Base-by-base conservation (phyloP, 306 rosid species). In the Castanea mollissima region DNA sequence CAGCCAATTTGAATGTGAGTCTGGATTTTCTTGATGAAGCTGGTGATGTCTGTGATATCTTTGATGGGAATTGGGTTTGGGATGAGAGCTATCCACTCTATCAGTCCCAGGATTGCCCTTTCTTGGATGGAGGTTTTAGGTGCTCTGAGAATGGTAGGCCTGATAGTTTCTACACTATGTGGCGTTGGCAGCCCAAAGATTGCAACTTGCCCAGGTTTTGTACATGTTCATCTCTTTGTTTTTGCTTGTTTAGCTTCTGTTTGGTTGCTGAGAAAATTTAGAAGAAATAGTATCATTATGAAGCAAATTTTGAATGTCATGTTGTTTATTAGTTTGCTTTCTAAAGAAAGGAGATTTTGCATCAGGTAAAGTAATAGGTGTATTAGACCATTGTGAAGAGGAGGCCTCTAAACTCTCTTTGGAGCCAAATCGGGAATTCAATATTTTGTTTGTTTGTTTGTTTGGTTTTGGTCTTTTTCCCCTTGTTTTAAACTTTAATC, bases 61-160 rank as follows among this genome's bases (percentile, higher is more conserved):
- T 90, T 76, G 88, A 90, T 83, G 98, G 98, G 32, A 88, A 81
- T 34, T 94, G 98, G 98, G 94, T 87, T 56, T 90, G 97, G 97
- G 98, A 94, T 85, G 97, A 94, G 76, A 78, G 83, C 38, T 92
- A 94, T 55, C 98, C 98, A 6, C 80, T 94, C 74, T 94, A 94
- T 64, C 76, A 83, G 76, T 89, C 98, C 21, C 75, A 76, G 6
- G 80, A 85, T 74, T 94, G 98, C 78, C 80, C 91, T 25, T 88
- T 94, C 75, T 6, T 89, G 73, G 98, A 94, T 87, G 73, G 41
- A 18, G 98, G 98, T 51, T 92, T 94, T 75, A 89, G 92, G 5
- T 94, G 98, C 81, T 76, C 84, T 69, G 93, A 92, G 81, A 91
- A 89, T 76, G 91, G 94, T 5, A 88, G 97, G 51, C 92, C 92